Base-by-base conservation (phyloP, 129 eudicot species). In the Pittosporum tobira region DNA sequence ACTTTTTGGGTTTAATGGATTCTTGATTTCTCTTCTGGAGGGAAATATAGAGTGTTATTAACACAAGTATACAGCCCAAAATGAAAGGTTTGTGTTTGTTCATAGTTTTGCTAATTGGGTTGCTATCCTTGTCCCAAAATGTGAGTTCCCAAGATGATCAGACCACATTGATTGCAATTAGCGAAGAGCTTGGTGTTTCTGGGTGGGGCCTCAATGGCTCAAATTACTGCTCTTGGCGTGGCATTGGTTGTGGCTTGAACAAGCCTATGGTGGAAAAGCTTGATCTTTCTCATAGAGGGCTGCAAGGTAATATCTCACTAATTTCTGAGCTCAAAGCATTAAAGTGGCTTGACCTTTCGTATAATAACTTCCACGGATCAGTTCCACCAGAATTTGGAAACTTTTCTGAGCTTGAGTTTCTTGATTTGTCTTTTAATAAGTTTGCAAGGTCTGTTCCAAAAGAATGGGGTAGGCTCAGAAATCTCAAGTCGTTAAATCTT, bases 361-460 rank as follows among this genome's bases (percentile, higher is more conserved):
- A 52, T 62, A 93, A 93, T 73, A 72, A 74, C 28, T 87, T 93
- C 59, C 80, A 82, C 74, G 99, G 96, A 22, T 42, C 71, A 63
- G 78, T 93, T 40, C 99, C 96, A 38, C 73, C 62, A 48, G 65
- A 71, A 51, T 65, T 93, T 64, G 96, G 94, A 48, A 65, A 87
- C 29, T 73, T 93, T 26, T 72, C 84, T 28, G 74, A 77, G 71
- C 96, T 93, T 64, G 84, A 93, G 75, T 82, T 87, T 87, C 94
- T 93, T 84, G 99, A 93, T 93, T 84, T 93, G 36, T 87, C 96
- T 16, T 81, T 72, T 62, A 93, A 93, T 54, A 84, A 75, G 67
- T 84, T 93, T 75, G 88, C 58, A 16, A 77, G 84, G 51, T 66
- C 71, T 46, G 78, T 93, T 40, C 99, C 99, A 47, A 15, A 19